A percentile compares a stretch with the other conserved stretches of the same genome.
These are phyloP conservation scores for Trichomonas tenax DNA, from an alignment of 208 protist genomes.

Conservation along the genomic window DNA sequence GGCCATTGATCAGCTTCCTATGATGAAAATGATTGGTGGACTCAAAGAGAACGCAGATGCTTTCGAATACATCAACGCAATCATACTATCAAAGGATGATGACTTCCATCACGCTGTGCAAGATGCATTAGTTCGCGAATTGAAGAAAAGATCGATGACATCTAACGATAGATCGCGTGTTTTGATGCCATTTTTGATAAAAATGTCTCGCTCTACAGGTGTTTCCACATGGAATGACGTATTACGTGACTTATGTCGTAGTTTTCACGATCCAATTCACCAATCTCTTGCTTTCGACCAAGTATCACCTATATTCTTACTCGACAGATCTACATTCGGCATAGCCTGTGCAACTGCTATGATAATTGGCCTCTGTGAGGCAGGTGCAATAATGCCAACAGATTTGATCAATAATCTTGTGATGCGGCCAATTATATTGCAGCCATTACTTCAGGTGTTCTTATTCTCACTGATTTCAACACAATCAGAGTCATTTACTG, in stretches of 20 bases:
- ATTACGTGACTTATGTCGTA: not conserved
- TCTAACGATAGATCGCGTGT: not conserved
- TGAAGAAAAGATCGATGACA: not conserved
- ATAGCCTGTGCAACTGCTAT: not conserved
- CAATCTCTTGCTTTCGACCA: not conserved
- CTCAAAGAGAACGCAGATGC: not conserved
- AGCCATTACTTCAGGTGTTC: not conserved
- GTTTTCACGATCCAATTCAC: not conserved
- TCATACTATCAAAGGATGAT: not conserved
- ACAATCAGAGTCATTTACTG: not conserved
- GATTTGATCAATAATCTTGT: not conserved
- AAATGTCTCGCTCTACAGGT: not conserved
- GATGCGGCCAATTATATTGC: not conserved
- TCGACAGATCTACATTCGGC: not conserved
- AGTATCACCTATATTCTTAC: not conserved
- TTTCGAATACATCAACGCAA: not conserved
- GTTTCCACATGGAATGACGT: not conserved
- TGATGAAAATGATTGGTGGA: not conserved
- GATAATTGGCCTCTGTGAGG: not conserved
- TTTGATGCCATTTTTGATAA: not conserved
- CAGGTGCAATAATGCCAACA: not conserved
- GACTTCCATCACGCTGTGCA: not conserved
- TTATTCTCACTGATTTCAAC: not conserved
- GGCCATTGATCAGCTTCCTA: not conserved
- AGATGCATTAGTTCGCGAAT: not conserved